These are phyloP conservation scores for Nemania abortiva DNA, from an alignment of 2,329 filamentous ascomycete species.

Conservation along the genomic window DNA sequence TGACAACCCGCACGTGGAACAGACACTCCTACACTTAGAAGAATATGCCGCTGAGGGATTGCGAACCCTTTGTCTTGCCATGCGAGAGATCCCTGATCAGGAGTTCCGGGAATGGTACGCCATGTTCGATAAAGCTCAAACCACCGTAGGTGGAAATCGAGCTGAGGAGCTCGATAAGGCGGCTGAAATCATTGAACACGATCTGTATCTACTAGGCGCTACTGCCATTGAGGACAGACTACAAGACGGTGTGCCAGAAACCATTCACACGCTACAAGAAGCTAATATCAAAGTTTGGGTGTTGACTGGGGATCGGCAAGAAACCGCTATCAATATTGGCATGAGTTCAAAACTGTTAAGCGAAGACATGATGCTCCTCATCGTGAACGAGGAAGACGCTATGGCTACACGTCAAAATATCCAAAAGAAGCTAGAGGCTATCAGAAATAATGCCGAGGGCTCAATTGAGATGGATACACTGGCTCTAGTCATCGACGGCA, in stretches of 20 bases:
- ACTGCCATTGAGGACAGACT: constrained; percentile 97
- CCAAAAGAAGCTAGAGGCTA: constrained; percentile 92
- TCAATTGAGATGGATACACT: constrained; percentile 86
- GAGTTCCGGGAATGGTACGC: constrained; percentile 90
- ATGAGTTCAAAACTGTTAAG: constrained; percentile 99
- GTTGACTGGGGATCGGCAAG: constrained; percentile 94
- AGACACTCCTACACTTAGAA: constrained; percentile 94
- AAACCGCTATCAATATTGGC: constrained; percentile 99
- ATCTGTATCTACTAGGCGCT: constrained; percentile 90
- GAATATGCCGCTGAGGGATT: constrained; percentile 98
- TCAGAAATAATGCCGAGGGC: constrained; percentile 82
- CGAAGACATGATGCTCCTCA: constrained; percentile 97
- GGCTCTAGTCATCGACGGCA: constrained; percentile 94
- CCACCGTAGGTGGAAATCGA: constrained; percentile 91
- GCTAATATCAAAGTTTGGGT: constrained; percentile 99
- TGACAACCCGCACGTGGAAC: constrained; percentile 87
- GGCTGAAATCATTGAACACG: constrained; percentile 92
- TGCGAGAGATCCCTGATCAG: constrained; percentile 90
- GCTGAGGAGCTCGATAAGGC: constrained; percentile 97
- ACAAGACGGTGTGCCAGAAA: constrained; percentile 97
- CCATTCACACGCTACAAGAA: constrained; percentile 95
- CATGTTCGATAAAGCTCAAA: constrained; percentile 88
- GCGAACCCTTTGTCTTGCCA: constrained; percentile 91
- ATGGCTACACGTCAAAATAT: constrained; percentile 87
- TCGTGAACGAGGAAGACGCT: constrained; percentile 90